Evolutionary conservation across 768 basidiomycete genomes (phyloP).

Genomic region (Macrolepiota fuliginosa): DNA sequence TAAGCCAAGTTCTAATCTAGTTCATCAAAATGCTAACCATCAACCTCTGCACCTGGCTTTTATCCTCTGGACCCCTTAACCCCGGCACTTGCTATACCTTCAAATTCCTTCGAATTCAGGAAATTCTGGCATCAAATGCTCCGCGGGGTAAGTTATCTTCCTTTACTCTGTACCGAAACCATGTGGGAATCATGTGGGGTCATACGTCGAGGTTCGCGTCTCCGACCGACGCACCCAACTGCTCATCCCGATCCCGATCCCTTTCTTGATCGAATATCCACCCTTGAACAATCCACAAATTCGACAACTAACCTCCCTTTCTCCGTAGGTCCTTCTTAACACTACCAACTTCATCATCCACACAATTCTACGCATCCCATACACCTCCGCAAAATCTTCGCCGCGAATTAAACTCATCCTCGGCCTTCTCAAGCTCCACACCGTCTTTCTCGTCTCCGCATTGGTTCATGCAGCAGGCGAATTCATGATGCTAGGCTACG

Average conservation of each 20-base stretch:
- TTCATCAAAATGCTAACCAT: background rate
- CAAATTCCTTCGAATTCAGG: background rate
- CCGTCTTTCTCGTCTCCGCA: constrained; percentile 30
- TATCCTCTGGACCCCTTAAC: background rate
- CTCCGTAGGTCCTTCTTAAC: background rate
- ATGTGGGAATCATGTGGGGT: background rate
- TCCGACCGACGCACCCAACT: background rate
- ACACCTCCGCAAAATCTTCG: constrained; percentile 25
- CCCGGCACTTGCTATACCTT: background rate
- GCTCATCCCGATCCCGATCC: background rate
- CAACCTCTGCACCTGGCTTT: background rate
- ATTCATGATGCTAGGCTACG: constrained; percentile 22
- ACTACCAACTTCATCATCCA: constrained; percentile 6
- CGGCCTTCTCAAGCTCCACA: constrained; percentile 16
- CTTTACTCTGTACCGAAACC: background rate
- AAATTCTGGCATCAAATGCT: constrained; percentile 35
- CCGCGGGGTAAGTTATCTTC: constrained; percentile 26
- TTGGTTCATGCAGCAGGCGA: constrained; percentile 28
- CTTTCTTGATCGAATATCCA: background rate
- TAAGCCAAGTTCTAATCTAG: constrained; percentile 17
- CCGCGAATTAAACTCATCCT: constrained; percentile 11
- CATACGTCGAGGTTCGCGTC: background rate
- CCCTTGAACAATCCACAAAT: background rate
- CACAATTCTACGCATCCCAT: constrained; percentile 25
- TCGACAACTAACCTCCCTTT: background rate